Base-by-base conservation (phyloP, 805 yeast species). In the Sugiyamaella qingdaonensis region DNA sequence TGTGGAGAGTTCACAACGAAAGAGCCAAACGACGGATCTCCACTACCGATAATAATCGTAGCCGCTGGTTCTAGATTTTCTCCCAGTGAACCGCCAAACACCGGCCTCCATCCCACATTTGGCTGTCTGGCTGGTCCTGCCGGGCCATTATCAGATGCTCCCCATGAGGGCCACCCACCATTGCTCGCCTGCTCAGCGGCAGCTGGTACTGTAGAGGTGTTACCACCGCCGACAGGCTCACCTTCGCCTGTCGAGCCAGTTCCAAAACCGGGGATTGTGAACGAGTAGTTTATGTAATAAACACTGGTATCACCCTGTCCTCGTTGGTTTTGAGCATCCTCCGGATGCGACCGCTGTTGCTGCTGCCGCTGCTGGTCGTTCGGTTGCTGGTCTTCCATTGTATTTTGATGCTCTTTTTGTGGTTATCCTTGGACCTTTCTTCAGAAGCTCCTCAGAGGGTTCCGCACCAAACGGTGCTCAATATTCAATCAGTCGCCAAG, bases 201-300 rank as follows among this genome's bases (percentile, higher is more conserved):
- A 34, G 39, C 39, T 8, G 4, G 39, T n/a, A 8, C 4, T 8
- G 39, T 4, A 16, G 39, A 34, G 18, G 39, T 8, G 8, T 13
- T 16, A 34, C 18, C 39, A 34, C 39, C 39, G 18, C 18, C 5
- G 9, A 5, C 39, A 34, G 39, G 5, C 5, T 16, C 39, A 34
- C 18, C 18, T 4, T 8, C 39, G 8, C 5, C 14, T n/a, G 39
- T n/a, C 39, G 39, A 16, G 9, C 18, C 18, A 3, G 39, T 4
- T 8, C 3, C 10, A 41, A 41, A 41, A 14, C 45, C 42, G 1
- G 56, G 54, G 8, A 56, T 19, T 10, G 55, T 49, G 48, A 57
- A 51, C 13, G 58, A 54, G 34, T 57, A 57, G 51, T 57, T 54
- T 7, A 57, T 35, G 34, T 51, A 55, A 32, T 34, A 53, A 31